Evolutionary conservation across 441 rosid species (phyloP).

Genomic region (Melastoma candidum): DNA sequence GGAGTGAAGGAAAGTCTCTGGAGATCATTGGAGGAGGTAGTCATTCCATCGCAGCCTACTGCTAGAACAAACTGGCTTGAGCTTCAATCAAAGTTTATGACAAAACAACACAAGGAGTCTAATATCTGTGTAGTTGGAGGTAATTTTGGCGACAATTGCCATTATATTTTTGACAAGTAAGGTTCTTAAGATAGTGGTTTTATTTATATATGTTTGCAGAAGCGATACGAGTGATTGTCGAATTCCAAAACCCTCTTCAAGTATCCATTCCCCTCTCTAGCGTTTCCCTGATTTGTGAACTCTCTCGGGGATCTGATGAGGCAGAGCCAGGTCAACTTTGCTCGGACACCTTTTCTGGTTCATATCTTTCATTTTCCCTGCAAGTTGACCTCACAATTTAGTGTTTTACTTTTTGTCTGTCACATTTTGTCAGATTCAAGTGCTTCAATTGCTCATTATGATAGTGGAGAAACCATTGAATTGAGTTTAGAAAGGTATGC

Average conservation of each 20-base stretch:
- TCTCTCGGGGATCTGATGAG: slow-evolving; percentile 52
- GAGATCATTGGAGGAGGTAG: slow-evolving; percentile 84
- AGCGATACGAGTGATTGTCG: slow-evolving; percentile 61
- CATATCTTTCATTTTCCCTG: slow-evolving; percentile 2
- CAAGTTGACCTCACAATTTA: slow-evolving; percentile 5
- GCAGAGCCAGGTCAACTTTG: slow-evolving; percentile 41
- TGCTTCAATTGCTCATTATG: slow-evolving; percentile 33
- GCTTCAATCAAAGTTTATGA: slow-evolving; percentile 67
- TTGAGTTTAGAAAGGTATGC: slow-evolving; percentile 30
- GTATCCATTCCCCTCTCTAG: slow-evolving; percentile 58
- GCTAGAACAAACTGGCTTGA: slow-evolving; percentile 94
- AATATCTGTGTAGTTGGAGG: slow-evolving; percentile 99
- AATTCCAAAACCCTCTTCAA: slow-evolving; percentile 77
- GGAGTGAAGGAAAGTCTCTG: slow-evolving; percentile 70
- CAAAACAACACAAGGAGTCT: slow-evolving; percentile 55
- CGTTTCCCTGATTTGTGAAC: slow-evolving; percentile 79
- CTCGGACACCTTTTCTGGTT: slow-evolving; percentile 12
- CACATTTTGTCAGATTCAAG: slow-evolving; percentile 37
- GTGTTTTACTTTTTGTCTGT: slow-evolving; percentile 11
- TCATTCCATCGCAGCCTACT: slow-evolving; percentile 67
- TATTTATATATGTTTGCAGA: slow-evolving; percentile 44
- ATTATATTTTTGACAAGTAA: background rate
- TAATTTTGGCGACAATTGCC: slow-evolving; percentile 43
- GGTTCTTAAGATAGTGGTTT: background rate
- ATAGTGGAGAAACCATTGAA: slow-evolving; percentile 33